Percentiles rank a stretch among this genome's conserved stretches.
Conservation (phyloP, 2,329 filamentous ascomycete genomes). For the Lachnellula arida region DNA sequence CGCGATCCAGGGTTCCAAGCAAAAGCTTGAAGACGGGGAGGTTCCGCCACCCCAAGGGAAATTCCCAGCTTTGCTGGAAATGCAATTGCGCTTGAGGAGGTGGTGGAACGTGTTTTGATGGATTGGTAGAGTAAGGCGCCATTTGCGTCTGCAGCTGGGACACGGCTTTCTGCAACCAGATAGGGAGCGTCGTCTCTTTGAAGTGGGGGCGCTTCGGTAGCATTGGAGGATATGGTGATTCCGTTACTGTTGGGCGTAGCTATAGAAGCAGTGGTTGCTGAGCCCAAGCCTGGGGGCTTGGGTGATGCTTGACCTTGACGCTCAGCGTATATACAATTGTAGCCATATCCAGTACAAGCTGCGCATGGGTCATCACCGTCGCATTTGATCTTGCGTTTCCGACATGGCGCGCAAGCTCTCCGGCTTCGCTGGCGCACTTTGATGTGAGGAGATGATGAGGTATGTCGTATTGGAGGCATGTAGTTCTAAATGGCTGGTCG, state of each 20-base stretch:
- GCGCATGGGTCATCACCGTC: constrained; percentile 19
- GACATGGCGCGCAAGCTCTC: constrained; percentile 24
- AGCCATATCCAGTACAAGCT: constrained; percentile 19
- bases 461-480: background rate
- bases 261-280: background rate
- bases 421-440: constrained; percentile 13
- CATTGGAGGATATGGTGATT: background rate
- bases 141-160: constrained; percentile 1
- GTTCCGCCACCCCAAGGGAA: constrained; percentile 30
- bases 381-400: constrained; percentile 25
- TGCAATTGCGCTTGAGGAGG: constrained; percentile 31
- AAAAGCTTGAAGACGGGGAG: constrained; percentile 36
- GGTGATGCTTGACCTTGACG: background rate
- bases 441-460: background rate
- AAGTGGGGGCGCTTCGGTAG: background rate
- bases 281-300: background rate
- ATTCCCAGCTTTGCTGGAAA: constrained; percentile 32
- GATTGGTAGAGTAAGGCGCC: constrained; percentile 5
- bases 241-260: background rate
- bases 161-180: constrained; percentile 13
- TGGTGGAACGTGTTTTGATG: constrained; percentile 19
- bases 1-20: constrained; percentile 34
- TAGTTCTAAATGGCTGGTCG: too few relatives aligned
- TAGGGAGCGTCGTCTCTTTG: constrained; percentile 29
- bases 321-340: constrained; percentile 15